A percentile compares a stretch with the other conserved stretches of the same genome.
These are phyloP conservation scores for Pseudogymnoascus destructans DNA, from an alignment of 2,329 filamentous ascomycete genomes.

Conservation along the genomic window DNA sequence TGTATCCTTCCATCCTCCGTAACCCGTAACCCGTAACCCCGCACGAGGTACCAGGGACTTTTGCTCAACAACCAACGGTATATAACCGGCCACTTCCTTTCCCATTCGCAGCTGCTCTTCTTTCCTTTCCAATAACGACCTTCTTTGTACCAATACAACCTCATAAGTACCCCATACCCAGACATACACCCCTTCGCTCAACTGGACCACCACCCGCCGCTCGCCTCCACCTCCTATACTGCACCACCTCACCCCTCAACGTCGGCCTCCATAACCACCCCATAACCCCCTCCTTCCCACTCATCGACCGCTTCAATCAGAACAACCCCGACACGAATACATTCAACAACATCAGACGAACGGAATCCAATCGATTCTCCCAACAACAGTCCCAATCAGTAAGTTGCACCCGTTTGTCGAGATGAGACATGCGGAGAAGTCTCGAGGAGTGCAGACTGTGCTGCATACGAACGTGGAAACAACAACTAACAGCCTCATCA, in stretches of 20 bases:
- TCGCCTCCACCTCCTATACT: neutral
- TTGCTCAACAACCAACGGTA: neutral
- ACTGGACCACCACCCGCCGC: neutral
- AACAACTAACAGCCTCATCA: neutral
- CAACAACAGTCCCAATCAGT: neutral
- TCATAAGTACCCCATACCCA: neutral
- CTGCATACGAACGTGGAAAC: neutral
- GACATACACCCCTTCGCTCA: neutral
- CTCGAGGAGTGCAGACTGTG: neutral
- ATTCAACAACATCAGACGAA: neutral
- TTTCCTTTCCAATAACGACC: too few relatives aligned
- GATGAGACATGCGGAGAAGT: neutral
- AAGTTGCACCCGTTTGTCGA: neutral
- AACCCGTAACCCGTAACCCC: neutral
- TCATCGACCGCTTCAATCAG: neutral
- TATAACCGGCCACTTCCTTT: neutral
- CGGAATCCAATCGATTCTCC: neutral
- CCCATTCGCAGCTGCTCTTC: neutral
- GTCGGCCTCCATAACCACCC: conserved; percentile 4
- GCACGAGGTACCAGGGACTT: neutral
- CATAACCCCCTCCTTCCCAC: neutral
- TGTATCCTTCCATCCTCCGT: neutral
- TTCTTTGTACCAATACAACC: neutral
- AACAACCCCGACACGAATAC: neutral
- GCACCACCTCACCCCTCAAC: neutral